Evolutionary conservation across 768 basidiomycete species (phyloP), one percentile per base, ranked within the genome.

Genomic region (Leccinum olivaceopallidum): DNA sequence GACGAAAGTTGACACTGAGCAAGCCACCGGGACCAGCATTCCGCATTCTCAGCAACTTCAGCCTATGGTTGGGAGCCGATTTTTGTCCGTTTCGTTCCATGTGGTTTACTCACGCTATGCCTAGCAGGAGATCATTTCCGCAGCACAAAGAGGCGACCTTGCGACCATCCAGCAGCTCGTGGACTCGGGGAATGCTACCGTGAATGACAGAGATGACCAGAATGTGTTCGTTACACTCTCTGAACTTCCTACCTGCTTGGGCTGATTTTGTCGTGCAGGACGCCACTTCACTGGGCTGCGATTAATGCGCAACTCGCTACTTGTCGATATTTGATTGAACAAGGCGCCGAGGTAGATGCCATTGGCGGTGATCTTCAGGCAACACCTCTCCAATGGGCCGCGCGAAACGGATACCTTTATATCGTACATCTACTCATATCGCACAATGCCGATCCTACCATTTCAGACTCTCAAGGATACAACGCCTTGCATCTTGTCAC

Each of bases 321-420:
- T 26, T 97, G 94, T 75, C 84, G 89, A 36, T 91, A 88, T 65
- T 80, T 99, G 18, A 79, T 99, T 37, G 92, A 95, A 64, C 87
- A 93, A 67, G 96, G 95, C 22, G 96, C 96, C 0, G 93, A 96
- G 57, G 91, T 98, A 20, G 97, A 99, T 65, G 92, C 94, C 4
- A 78, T 90, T 9, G 97, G 97, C 20, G 97, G 97, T 5, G 96
- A 98, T 74, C 84, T 99, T 30, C 81, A 89, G 30, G 96, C 95
- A 2, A 96, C 95, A 1, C 95, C 97, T 1, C 83, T 98, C 79
- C 95, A 98, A 73, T 99, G 97, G 97, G 97, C 97, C 0, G 94
- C 96, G 4, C 86, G 95, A 58, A 97, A 95, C 70, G 97, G 97
- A 22, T 95, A 97, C 76, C 85, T 98, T 70, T 96, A 97, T 70